Base-by-base conservation (phyloP, 2,329 filamentous ascomycete species). In the Colletotrichum limetticola region DNA sequence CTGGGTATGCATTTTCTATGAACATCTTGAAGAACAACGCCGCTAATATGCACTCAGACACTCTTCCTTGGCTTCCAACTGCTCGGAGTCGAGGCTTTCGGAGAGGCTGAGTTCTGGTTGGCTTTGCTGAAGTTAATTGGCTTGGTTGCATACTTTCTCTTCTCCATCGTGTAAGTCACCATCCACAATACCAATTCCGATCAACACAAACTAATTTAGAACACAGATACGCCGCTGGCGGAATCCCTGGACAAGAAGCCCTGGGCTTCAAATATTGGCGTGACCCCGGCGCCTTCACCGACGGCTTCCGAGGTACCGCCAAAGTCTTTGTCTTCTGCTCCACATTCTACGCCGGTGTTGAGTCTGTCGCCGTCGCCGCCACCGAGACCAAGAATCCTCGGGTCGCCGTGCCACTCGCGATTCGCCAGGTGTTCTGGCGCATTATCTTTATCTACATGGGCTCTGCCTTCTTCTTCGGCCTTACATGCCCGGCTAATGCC, bases 91-190 rank as follows among this genome's bases (percentile, higher is more conserved):
- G 90, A 91, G 76, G 90, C 91, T 4, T 95, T 95, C 79, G 93
- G 93, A 16, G 93, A 95, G 79, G 90, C 92, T 11, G 94, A 96
- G 78, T 95, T 95, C 78, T 95, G 93, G 92, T 88, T 95, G 69
- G 91, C 93, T 0, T 86, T 92, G 19, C 82, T 95, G 78, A 95
- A 95, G 79, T 87, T 95, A 5, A 79, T 91, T 3, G 92, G 92
- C 1, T 83, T 95, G 1, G 83, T 93, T 1, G 92, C 92, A 1
- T 94, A 93, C 80, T 93, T 94, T 80, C 84, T 95, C 75, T 94
- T 95, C 77, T 89, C 92, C 62, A 92, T 94, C 71, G 84, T 94
- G 81, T 85, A 69, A 78, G 83, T 78, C 14, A 57, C 11, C 8
- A 16, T 28, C 3, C 4, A 22, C 3, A 1, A n/a, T 19, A 49